A percentile compares a stretch with the other conserved stretches of the same genome.
These are phyloP conservation scores for Yamadazyma oceani DNA, from an alignment of 1,139 yeast genomes.

Conservation along the genomic window DNA sequence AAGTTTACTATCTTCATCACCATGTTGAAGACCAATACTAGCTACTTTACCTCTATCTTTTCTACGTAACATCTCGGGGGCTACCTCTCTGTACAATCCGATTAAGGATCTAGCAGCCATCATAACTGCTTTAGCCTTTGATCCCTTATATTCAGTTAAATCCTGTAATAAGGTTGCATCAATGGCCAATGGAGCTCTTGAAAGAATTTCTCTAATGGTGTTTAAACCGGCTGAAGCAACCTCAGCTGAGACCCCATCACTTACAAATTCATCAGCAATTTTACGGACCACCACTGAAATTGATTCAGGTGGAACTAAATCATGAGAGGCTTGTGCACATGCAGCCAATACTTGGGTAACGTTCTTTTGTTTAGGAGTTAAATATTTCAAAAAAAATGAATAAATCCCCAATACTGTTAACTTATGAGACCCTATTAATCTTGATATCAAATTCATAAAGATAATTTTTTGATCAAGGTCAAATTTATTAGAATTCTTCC, in stretches of 20 bases:
- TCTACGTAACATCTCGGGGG: slow-evolving; percentile 89
- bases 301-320: slow-evolving; percentile 93
- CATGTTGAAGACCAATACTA: slow-evolving; percentile 70
- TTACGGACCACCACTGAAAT: slow-evolving; percentile 78
- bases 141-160: slow-evolving; percentile 84
- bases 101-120: slow-evolving; percentile 94
- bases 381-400: slow-evolving; percentile 80
- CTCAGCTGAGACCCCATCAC: slow-evolving; percentile 97
- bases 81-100: slow-evolving; percentile 84
- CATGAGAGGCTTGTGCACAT: slow-evolving; percentile 94
- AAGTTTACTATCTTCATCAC: slow-evolving; percentile 37
- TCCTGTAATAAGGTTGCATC: slow-evolving; percentile 86
- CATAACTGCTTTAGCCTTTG: slow-evolving; percentile 89
- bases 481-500: slow-evolving; percentile 64
- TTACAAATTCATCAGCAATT: slow-evolving; percentile 95
- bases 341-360: slow-evolving; percentile 98
- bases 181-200: slow-evolving; percentile 93
- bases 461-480: slow-evolving; percentile 86
- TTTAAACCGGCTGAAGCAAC: slow-evolving; percentile 98
- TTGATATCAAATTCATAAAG: slow-evolving; percentile 80
- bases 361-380: slow-evolving; percentile 90
- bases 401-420: slow-evolving; percentile 85
- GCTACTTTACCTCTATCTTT: slow-evolving; percentile 94
- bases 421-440: slow-evolving; percentile 93
- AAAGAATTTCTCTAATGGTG: slow-evolving; percentile 86